A percentile compares a stretch with the other conserved stretches of the same genome.
phyloP scores from a whole-genome alignment of 2,329 filamentous ascomycete genomes.

The Fusarium sp. region DNA sequence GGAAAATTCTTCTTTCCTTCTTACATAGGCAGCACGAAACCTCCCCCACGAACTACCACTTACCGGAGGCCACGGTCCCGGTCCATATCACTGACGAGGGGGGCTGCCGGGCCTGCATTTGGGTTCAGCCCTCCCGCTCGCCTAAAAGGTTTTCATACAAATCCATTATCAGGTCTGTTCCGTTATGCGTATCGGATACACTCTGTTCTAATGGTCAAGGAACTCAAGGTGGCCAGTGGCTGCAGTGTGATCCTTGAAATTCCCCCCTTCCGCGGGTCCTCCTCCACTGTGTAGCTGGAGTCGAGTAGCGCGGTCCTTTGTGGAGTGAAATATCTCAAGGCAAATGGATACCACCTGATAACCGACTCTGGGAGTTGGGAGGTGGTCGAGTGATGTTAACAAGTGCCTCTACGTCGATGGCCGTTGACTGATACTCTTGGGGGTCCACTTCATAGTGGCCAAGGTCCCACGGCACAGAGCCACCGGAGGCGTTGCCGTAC shows the following conservation, averaged over 20 bases:
- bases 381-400: not conserved
- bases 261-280: not conserved
- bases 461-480: not conserved
- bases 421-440: not conserved
- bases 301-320: not conserved
- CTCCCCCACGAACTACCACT: too few relatives aligned
- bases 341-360: not conserved
- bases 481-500: not conserved
- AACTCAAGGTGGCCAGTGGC: not conserved
- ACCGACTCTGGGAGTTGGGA: not conserved
- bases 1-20: too few relatives aligned
- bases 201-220: not conserved
- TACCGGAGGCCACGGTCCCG: too few relatives aligned
- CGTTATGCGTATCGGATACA: not conserved
- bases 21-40: too few relatives aligned
- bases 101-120: not conserved
- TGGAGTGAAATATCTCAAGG: not conserved
- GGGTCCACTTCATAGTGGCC: not conserved
- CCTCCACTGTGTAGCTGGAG: fast-evolving
- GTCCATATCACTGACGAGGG: too few relatives aligned
- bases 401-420: not conserved
- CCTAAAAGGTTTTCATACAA: too few relatives aligned
- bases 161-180: not conserved
- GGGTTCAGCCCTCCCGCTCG: too few relatives aligned
- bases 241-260: not conserved